These are phyloP conservation scores for Asterionellopsis glacialis DNA, from an alignment of 108 stramenopile species.

Conservation along the genomic window DNA sequence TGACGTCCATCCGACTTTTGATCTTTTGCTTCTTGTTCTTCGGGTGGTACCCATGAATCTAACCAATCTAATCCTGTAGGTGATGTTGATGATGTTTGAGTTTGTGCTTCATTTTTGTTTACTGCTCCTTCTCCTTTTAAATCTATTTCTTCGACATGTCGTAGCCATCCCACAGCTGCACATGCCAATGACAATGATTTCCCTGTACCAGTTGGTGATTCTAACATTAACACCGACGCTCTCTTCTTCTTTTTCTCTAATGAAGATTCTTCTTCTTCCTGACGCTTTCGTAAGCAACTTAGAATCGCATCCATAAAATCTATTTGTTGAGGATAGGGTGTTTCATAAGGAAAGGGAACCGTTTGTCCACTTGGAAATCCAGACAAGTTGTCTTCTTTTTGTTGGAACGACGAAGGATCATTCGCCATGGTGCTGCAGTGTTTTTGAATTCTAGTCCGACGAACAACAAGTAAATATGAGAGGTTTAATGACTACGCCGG, in stretches of 20 bases:
- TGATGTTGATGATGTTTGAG: neutral
- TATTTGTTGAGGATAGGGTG: slow-evolving; percentile 70
- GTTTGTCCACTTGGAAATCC: slow-evolving; percentile 42
- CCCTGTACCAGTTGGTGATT: slow-evolving; percentile 85
- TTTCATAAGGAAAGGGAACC: slow-evolving; percentile 68
- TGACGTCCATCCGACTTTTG: slow-evolving; percentile 1
- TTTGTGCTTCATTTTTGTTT: neutral
- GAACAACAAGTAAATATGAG: no score
- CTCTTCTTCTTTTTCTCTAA: neutral
- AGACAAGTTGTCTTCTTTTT: neutral
- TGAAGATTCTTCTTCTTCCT: slow-evolving; percentile 1
- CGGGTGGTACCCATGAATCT: slow-evolving; percentile 58
- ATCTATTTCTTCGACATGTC: slow-evolving; percentile 45
- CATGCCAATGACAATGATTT: slow-evolving; percentile 76
- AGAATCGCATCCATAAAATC: slow-evolving; percentile 75
- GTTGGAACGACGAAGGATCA: no score
- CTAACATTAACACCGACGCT: slow-evolving; percentile 55
- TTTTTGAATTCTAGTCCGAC: no score
- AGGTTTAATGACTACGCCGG: no score
- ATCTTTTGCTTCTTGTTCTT: slow-evolving; percentile 8
- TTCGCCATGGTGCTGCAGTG: no score
- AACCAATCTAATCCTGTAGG: slow-evolving; percentile 61
- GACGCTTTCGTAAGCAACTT: no score
- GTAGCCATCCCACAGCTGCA: slow-evolving; percentile 71
- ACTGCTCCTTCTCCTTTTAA: neutral